Evolutionary conservation across 2,329 filamentous ascomycete genomes (phyloP), one percentile per base, ranked within the genome.

Genomic region (Colletotrichum liaoningense): DNA sequence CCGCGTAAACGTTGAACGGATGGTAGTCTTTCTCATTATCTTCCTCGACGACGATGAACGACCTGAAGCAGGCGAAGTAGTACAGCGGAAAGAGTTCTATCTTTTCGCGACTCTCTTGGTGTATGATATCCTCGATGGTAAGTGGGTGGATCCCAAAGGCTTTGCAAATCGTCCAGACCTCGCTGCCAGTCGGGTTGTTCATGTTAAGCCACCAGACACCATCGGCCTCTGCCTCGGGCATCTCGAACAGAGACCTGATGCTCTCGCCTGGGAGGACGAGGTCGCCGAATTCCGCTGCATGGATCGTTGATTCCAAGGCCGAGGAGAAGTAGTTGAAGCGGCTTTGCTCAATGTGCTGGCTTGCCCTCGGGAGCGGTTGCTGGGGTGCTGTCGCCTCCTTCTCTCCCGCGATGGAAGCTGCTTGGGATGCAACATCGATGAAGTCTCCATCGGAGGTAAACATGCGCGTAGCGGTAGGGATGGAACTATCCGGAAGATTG

Each of bases 121-220:
- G 97, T 71, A 93, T 92, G 77, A 99, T 98, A 86, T 99, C 97
- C 83, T 99, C 97, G 42, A 95, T 94, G 0, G 97, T 99, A 82
- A 99, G 86, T 38, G 96, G 96, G 83, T 99, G 97, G 70, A 98
- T 94, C 19, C 94, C 94, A 83, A 99, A 99, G 4, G 97, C 95
- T 79, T 95, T 95, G 86, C 95, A 97, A 74, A 99, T 93, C 33
- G 93, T 93, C 63, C 93, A 92, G 22, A 98, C 92, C 81, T 98
- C 97, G 69, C 95, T 95, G 79, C 95, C 93, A 1, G 93, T 95
- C 1, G 96, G 95, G 77, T 94, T 95, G 81, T 96, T 93, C 81
- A 98, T 93, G 79, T 99, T 97, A 63, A 99, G 88, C 97, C 97
- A 99, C 95, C 95, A 99, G 19, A 97, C 95, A 78, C 96, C 96